Evolutionary conservation across 2,329 filamentous ascomycete genomes (phyloP).

Genomic region (Cytospora piceicola): DNA sequence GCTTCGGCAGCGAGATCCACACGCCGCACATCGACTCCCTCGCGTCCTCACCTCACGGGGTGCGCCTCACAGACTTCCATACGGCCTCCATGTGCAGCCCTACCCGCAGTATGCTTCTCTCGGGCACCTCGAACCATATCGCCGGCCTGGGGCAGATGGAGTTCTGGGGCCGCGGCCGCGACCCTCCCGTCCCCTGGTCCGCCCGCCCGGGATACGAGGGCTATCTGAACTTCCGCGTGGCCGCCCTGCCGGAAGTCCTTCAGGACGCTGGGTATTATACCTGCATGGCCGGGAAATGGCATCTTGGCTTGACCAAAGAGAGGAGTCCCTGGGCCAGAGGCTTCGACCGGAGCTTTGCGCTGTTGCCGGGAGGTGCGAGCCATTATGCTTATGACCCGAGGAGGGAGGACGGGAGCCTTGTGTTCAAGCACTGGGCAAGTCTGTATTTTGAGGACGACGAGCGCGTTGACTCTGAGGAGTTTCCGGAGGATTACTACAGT

Average conservation of each 20-base stretch:
- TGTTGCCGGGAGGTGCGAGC: slow-evolving; percentile 63
- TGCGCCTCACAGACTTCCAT: slow-evolving; percentile 62
- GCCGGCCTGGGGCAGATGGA: slow-evolving; percentile 58
- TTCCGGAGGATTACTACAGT: slow-evolving; percentile 55
- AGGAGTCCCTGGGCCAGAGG: slow-evolving; percentile 59
- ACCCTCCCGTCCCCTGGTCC: slow-evolving; percentile 15
- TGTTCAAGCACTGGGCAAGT: neutral
- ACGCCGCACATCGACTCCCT: slow-evolving; percentile 60
- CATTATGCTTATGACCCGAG: slow-evolving; percentile 56
- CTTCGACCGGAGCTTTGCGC: slow-evolving; percentile 63
- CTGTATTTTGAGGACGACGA: neutral
- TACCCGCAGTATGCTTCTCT: slow-evolving; percentile 62
- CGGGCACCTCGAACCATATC: slow-evolving; percentile 61
- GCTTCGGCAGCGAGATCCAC: slow-evolving; percentile 59
- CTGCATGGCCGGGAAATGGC: slow-evolving; percentile 41
- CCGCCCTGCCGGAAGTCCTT: slow-evolving; percentile 37
- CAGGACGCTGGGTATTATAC: slow-evolving; percentile 40
- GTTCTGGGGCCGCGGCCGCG: slow-evolving; percentile 45
- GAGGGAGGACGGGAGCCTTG: slow-evolving; percentile 33
- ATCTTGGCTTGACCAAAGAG: slow-evolving; percentile 56
- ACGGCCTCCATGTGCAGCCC: slow-evolving; percentile 63
- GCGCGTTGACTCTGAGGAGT: slow-evolving; percentile 40
- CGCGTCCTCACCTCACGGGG: slow-evolving; percentile 44
- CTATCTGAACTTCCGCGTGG: slow-evolving; percentile 39
- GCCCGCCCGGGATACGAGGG: slow-evolving; percentile 38